phyloP scores from a whole-genome alignment of 2,329 filamentous ascomycete species.

The Rutstroemia sp. region DNA sequence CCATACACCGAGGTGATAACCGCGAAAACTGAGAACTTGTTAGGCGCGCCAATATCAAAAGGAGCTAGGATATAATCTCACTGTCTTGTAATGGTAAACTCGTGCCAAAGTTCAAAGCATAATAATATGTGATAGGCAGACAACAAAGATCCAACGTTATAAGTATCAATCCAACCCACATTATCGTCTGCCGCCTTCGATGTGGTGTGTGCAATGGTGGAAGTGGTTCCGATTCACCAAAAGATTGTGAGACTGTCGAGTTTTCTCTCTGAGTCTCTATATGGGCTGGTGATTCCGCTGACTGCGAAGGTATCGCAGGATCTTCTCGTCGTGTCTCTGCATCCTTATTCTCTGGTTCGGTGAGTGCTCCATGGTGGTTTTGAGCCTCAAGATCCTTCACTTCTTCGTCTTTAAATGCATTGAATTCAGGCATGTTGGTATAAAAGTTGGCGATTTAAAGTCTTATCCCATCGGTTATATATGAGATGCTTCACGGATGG shows the following conservation, averaged over 20 bases:
- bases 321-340: neutral
- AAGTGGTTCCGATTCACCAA: slow-evolving; percentile 13
- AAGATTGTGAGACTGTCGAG: neutral
- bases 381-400: neutral
- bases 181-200: slow-evolving; percentile 14
- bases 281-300: neutral
- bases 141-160: slow-evolving; percentile 20
- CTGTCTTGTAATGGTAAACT: slow-evolving; percentile 20
- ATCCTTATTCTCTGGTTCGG: neutral
- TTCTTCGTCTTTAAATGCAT: slow-evolving; percentile 7
- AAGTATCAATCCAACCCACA: slow-evolving; percentile 14
- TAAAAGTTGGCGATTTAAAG: neutral
- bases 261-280: neutral
- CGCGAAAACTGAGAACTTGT: slow-evolving; percentile 17
- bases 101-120: slow-evolving; percentile 23
- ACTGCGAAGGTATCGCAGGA: neutral
- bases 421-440: slow-evolving; percentile 6
- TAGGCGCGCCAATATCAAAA: neutral
- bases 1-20: slow-evolving; percentile 24
- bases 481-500: neutral
- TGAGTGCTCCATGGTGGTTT: neutral
- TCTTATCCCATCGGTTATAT: neutral
- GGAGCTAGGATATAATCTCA: slow-evolving; percentile 6
- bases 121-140: slow-evolving; percentile 23
- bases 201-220: slow-evolving; percentile 22